These are phyloP conservation scores for Albophoma yamanashiensis DNA, from an alignment of 2,329 filamentous ascomycete species.

Conservation along the genomic window DNA sequence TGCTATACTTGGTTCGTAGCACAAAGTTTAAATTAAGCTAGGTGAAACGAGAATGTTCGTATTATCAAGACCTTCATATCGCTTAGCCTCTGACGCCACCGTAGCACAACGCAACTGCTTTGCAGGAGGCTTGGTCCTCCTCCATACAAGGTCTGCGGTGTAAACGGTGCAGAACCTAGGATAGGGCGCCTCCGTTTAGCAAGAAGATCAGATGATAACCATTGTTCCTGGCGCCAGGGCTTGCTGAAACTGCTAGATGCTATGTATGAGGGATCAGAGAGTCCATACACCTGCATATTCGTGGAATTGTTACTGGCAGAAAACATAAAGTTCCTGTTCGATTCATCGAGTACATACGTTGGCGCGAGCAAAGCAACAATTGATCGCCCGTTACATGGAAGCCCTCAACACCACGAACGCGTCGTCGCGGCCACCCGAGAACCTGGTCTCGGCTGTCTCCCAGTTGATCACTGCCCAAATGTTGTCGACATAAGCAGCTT, in stretches of 20 bases:
- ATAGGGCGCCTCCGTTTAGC: neutral
- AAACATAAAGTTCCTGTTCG: too few species aligned
- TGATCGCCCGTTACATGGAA: conserved; percentile 19
- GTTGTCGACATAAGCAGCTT: conserved; percentile 63
- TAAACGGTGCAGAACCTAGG: neutral
- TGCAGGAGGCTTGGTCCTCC: neutral
- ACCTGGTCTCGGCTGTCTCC: conserved; percentile 58
- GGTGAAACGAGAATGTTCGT: neutral
- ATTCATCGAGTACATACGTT: neutral
- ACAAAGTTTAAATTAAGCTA: neutral
- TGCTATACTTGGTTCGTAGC: neutral
- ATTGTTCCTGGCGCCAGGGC: neutral
- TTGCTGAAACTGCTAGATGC: neutral
- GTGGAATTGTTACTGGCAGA: neutral
- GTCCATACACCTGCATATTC: neutral
- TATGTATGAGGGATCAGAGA: neutral
- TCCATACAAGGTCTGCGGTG: neutral
- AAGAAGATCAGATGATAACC: neutral
- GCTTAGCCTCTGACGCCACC: neutral
- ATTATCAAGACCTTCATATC: neutral
- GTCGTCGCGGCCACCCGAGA: conserved; percentile 35
- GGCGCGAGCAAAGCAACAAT: neutral
- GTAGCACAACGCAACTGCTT: neutral
- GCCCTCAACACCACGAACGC: conserved; percentile 33
- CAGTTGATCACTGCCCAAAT: conserved; percentile 75